A percentile compares a stretch with the other conserved stretches of the same genome.
Conservation (phyloP, 345 rosid species). For the Rhodomyrtus tomentosa region DNA sequence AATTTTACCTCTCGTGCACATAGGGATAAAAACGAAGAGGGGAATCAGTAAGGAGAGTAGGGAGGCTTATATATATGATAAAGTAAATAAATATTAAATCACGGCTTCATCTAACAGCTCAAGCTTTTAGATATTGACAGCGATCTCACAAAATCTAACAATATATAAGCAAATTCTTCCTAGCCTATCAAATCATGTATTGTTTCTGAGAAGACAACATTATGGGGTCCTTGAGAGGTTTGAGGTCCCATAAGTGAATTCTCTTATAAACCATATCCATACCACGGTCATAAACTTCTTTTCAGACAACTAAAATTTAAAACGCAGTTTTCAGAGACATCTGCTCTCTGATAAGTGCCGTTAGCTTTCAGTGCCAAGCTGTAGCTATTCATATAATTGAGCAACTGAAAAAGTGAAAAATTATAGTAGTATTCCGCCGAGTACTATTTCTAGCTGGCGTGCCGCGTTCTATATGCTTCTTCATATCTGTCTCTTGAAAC, state of each 20-base stretch:
- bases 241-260: not conserved
- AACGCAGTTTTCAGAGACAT: not conserved
- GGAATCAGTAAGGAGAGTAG: not conserved
- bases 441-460: not conserved
- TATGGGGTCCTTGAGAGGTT: not conserved
- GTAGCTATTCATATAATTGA: not conserved
- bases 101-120: too few relatives aligned
- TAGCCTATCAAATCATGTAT: not conserved
- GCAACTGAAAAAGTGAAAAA: not conserved
- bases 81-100: too few relatives aligned
- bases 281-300: not conserved
- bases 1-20: not conserved
- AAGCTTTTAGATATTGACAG: too few relatives aligned
- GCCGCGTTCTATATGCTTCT: not conserved
- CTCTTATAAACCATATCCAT: not conserved
- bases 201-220: not conserved
- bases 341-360: not conserved
- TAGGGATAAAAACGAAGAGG: not conserved
- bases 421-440: not conserved
- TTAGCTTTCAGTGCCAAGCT: not conserved
- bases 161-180: not conserved
- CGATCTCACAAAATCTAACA: too few relatives aligned
- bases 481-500: not conserved
- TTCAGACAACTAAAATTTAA: not conserved
- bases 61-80: not conserved